Percentiles rank a stretch among this genome's conserved stretches.
Evolutionary conservation across 75 land plant genomes (phyloP).

Genomic region (Chamaecyparis obtusa): DNA sequence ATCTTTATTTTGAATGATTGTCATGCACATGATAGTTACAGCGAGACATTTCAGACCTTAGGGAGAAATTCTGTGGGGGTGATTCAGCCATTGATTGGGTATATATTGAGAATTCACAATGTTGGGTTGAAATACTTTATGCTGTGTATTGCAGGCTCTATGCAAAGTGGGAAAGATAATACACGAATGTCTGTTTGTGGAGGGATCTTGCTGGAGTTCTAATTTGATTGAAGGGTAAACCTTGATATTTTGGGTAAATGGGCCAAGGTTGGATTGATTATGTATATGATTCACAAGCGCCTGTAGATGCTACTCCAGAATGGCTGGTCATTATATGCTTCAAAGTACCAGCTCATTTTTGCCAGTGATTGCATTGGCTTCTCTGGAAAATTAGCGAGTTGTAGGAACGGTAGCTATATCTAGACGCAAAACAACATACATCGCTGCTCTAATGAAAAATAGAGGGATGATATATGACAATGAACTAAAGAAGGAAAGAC

Average conservation of each 20-base stretch:
- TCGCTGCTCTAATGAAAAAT: neutral
- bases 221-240: slow-evolving; percentile 81
- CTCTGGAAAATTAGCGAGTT: slow-evolving; percentile 85
- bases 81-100: too few species aligned
- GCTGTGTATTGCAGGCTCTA: too few species aligned
- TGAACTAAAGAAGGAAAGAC: slow-evolving; percentile 75
- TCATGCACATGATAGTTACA: too few species aligned
- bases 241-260: slow-evolving; percentile 89
- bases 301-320: slow-evolving; percentile 98
- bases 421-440: too few species aligned
- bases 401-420: slow-evolving; percentile 53
- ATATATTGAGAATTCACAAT: too few species aligned
- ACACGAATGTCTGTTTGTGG: too few species aligned
- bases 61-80: too few species aligned
- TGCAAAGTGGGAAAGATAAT: too few species aligned
- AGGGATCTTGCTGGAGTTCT: slow-evolving; percentile 83
- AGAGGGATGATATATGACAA: slow-evolving; percentile 96
- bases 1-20: too few species aligned
- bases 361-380: slow-evolving; percentile 98
- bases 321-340: slow-evolving; percentile 98
- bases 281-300: slow-evolving; percentile 97
- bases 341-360: slow-evolving; percentile 97
- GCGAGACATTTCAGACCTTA: too few species aligned
- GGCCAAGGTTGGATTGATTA: slow-evolving; percentile 93
- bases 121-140: too few species aligned